Base-by-base conservation (phyloP, 2,329 filamentous ascomycete genomes). In the Tolypocladium cylindrosporum region DNA sequence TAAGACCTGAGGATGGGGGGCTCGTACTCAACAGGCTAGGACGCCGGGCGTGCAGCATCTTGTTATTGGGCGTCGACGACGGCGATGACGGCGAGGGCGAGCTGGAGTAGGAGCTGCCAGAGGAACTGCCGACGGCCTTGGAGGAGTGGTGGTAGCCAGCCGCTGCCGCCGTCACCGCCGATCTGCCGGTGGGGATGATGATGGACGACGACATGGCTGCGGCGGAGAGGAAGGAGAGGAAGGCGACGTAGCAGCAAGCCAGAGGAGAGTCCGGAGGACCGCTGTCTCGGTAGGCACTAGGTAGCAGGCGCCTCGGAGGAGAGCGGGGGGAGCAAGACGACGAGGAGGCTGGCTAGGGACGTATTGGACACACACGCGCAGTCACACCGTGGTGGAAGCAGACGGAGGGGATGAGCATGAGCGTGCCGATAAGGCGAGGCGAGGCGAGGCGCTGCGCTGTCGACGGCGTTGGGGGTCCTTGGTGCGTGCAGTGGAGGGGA, bases 141-240 rank as follows among this genome's bases (percentile, higher is more conserved):
- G 70, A 65, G 2, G 74, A 72, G 53, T 74, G 69, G 58, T 71
- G 67, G 60, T 72, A 76, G 55, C 56, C 41, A n/a, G 67, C 65
- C 40, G 68, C 62, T 31, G 70, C 66, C 48, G 71, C 69, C 55
- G 69, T 69, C 42, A 68, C 66, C 53, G 72, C 69, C 55, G 71
- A 70, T 45, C 69, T 69, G 50, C 66, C 73, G 61, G 72, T 71
- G 65, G 86, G 87, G 65, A 91, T 90, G 63, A 81, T 78, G 73
- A 90, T 90, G 60, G 85, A 88, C 59, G 85, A 85, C 60, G 85
- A 86, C 84, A 87, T 85, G 64, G 62, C 72, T 62, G 65, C 59
- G 62, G 52, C 59, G 57, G 36, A 43, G 48, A 37, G 24, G 48
- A 36, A 56, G 55, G 58, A 51, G 45, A 36, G 50, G 36, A 53